A percentile compares a stretch with the other conserved stretches of the same genome.
These are phyloP conservation scores for Thelonectria rubi DNA, from an alignment of 2,329 filamentous ascomycete genomes.

Conservation along the genomic window DNA sequence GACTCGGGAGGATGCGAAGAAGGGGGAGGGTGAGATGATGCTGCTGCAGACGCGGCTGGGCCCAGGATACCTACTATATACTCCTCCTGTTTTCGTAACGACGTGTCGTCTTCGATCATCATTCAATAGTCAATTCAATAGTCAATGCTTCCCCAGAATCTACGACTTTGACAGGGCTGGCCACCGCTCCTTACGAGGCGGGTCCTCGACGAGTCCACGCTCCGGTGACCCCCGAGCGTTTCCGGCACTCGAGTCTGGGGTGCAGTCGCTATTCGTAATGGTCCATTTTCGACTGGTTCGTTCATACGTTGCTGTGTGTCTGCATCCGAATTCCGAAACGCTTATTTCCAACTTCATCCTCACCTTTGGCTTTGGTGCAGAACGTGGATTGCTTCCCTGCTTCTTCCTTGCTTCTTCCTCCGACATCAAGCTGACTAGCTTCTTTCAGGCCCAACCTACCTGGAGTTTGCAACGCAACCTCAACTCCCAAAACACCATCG, in stretches of 20 bases:
- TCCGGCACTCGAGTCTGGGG: not conserved
- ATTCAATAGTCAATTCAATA: not conserved
- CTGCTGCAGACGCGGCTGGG: no score
- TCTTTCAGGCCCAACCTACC: not conserved
- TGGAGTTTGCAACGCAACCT: not conserved
- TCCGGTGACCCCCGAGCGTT: not conserved
- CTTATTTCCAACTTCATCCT: not conserved
- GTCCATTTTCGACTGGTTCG: not conserved
- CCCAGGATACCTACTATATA: not conserved
- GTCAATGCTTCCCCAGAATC: not conserved
- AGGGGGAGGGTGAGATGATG: no score
- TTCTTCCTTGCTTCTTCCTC: not conserved
- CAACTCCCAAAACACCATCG: slow-evolving; percentile 21
- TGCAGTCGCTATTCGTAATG: not conserved
- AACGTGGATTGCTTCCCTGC: not conserved
- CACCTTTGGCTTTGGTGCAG: not conserved
- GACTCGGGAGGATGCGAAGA: not conserved
- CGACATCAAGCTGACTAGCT: not conserved
- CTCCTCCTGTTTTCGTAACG: not conserved
- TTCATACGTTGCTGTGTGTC: not conserved
- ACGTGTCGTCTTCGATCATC: not conserved
- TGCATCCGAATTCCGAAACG: not conserved
- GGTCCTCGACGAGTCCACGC: not conserved
- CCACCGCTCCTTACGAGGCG: not conserved
- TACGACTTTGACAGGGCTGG: not conserved